These are phyloP conservation scores for Brassica rapa DNA, from an alignment of 345 rosid species.

Conservation along the genomic window DNA sequence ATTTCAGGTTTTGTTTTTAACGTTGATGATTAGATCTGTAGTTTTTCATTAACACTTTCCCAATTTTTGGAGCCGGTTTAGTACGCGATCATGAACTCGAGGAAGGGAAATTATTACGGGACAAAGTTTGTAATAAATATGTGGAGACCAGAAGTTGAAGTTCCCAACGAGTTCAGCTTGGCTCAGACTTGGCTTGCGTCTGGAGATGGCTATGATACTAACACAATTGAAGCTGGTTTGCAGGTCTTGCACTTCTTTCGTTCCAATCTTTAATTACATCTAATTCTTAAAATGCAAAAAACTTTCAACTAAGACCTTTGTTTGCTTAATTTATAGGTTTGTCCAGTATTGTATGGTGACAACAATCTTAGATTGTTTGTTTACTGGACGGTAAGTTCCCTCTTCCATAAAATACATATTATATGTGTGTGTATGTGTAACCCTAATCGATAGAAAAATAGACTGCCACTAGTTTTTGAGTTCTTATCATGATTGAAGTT, in stretches of 20 bases:
- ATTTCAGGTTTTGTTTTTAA: neutral
- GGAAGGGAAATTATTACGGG: constrained; percentile 37
- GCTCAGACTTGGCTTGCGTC: neutral
- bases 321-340: neutral
- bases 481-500: neutral
- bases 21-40: neutral
- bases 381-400: neutral
- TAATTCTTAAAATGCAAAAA: neutral
- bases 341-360: neutral
- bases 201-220: constrained; percentile 35
- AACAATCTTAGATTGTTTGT: neutral
- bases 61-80: neutral
- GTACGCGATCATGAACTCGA: neutral
- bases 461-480: neutral
- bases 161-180: neutral
- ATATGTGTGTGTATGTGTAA: neutral
- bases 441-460: neutral
- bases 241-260: neutral
- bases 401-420: neutral
- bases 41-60: neutral
- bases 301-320: neutral
- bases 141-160: neutral
- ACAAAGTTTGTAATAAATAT: neutral
- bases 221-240: constrained; percentile 12
- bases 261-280: neutral